phyloP scores from a whole-genome alignment of 2,329 filamentous ascomycete genomes.

The Aspergillus brasiliensis region DNA sequence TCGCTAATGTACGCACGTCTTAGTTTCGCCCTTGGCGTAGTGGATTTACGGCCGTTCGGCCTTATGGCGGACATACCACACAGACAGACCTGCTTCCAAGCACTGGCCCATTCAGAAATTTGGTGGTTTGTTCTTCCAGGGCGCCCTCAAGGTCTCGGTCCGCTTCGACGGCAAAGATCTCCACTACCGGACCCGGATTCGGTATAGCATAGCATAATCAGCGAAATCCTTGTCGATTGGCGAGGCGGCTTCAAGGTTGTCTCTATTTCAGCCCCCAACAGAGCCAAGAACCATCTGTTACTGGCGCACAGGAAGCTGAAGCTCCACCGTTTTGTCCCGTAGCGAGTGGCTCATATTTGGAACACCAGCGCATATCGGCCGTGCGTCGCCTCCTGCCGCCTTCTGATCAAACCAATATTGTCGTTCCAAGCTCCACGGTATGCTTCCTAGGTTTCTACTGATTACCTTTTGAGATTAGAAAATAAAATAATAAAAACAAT shows the following conservation, averaged over 20 bases:
- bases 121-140: background rate
- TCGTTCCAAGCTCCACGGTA: too few species aligned
- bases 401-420: background rate
- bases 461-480: too few species aligned
- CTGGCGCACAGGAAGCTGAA: background rate
- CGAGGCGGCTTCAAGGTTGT: too few species aligned
- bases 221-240: too few species aligned
- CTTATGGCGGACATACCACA: background rate
- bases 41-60: background rate
- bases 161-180: constrained; percentile 6
- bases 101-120: background rate
- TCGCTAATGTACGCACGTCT: constrained; percentile 1
- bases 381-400: background rate
- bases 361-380: too few species aligned
- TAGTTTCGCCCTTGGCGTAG: background rate
- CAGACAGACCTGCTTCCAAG: constrained; percentile 1
- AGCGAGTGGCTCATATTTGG: background rate
- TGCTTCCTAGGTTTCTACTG: background rate
- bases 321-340: background rate
- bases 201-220: too few species aligned
- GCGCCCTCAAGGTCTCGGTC: constrained; percentile 5
- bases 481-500: too few species aligned
- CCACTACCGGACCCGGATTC: background rate
- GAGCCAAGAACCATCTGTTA: background rate
- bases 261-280: background rate